Evolutionary conservation across 1,139 yeast genomes (phyloP), one percentile per base, ranked within the genome.

Genomic region (Taphrina populina): DNA sequence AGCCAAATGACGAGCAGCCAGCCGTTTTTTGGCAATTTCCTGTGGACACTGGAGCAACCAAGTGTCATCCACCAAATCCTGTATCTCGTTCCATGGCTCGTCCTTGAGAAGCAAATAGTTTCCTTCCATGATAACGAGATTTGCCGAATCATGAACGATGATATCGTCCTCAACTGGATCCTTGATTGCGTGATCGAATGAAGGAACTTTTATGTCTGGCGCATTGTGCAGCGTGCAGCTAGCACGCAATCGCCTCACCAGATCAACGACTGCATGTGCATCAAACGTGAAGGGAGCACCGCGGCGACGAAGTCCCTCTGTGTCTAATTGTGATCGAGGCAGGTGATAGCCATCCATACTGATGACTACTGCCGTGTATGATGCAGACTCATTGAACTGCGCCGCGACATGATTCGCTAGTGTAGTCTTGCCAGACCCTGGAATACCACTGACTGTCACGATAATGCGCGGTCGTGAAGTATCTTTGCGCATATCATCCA

Each of bases 281-380:
- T 90, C 88, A 70, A 88, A 88, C 0, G 96, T 88, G 64, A 77
- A 80, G 0, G 95, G 94, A 0, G 95, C 84, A 0, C 96, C 96
- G 52, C 96, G 76, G 61, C 88, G 72, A 35, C 71, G 68, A 34
- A 80, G 70, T 0, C 95, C 92, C 35, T 71, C 73, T 45, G 69
- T 61, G 23, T 71, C 73, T 29, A 90, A 71, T 52, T 79, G 77
- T 0, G 68, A 61, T 37, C 92, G 70, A 8, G 88, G 81, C 29
- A 81, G 73, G 67, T 90, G 97, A 66, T 78, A 90, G 8, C 97
- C 97, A 70, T 90, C 54, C 54, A 49, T 49, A 8, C 46, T 32
- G 32, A 49, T 24, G 30, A 39, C 54, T 7, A 40, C 54, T 2
- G 54, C 39, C 32, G 37, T 49, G 54, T 20, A 39, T 1, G 34